These are phyloP conservation scores for Talaromyces atroroseus DNA, from an alignment of 2,329 filamentous ascomycete genomes.

Conservation along the genomic window DNA sequence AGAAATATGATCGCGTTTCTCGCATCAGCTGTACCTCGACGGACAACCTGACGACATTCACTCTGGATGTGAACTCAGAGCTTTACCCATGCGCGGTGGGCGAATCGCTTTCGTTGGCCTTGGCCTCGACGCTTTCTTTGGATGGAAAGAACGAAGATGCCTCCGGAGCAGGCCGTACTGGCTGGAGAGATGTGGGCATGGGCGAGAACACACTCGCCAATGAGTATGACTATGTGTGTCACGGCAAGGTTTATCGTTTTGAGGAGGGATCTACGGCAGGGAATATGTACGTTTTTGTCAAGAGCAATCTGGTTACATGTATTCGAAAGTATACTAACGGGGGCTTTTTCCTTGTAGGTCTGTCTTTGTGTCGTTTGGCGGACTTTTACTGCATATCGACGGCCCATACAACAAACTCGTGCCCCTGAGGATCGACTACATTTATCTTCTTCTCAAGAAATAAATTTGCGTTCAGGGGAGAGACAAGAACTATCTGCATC, in stretches of 20 bases:
- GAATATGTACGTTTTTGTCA: conserved; percentile 64
- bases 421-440: conserved; percentile 82
- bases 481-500: conserved; percentile 24
- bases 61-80: conserved; percentile 90
- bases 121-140: conserved; percentile 79
- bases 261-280: conserved; percentile 60
- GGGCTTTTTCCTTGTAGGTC: conserved; percentile 54
- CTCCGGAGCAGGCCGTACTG: conserved; percentile 49
- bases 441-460: conserved; percentile 94
- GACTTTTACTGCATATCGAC: conserved; percentile 81
- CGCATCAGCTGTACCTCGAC: conserved; percentile 72
- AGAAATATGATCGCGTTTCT: conserved; percentile 92
- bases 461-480: conserved; percentile 31
- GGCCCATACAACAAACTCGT: conserved; percentile 95
- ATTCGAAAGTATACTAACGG: conserved; percentile 18
- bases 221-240: conserved; percentile 48
- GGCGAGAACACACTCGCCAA: conserved; percentile 52
- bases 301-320: not conserved
- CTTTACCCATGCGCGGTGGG: conserved; percentile 72
- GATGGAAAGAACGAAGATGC: conserved; percentile 81
- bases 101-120: conserved; percentile 72
- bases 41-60: conserved; percentile 70
- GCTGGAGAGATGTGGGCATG: conserved; percentile 70
- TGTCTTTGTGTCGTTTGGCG: conserved; percentile 90
- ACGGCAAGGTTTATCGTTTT: conserved; percentile 49